Evolutionary conservation across 768 basidiomycete species (phyloP), one percentile per base, ranked within the genome.

Genomic region (Tricholoma sp.): DNA sequence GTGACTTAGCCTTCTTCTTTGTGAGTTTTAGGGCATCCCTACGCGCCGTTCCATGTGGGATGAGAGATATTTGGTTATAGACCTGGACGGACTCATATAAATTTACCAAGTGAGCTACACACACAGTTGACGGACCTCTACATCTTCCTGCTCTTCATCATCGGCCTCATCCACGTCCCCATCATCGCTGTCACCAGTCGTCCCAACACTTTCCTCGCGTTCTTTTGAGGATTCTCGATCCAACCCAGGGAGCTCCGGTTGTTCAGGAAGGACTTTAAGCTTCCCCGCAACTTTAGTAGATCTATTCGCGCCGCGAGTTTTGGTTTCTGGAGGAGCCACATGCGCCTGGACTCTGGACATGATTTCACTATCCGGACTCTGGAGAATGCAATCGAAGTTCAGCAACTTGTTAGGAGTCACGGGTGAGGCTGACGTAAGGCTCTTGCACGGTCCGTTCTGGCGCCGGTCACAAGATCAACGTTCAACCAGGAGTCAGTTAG

Each of bases 1-100:
- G 70, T 11, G 84, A 85, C 68, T 94, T 95, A 2, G 94, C 93
- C 68, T 95, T 96, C 75, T 91, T 94, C 75, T 97, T 96, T 2
- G 94, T 98, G 61, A 98, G 71, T 57, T 79, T 86, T 59, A 94
- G 72, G 2, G 95, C 95, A 74, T 98, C 95, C 57, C 92, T 80
- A 42, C 93, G 84, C 7, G 95, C 95, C 18, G 94, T 93, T 3
- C 95, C 95, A 45, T 92, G 93, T 2, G 95, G 94, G 52, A 98
- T 98, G 33, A 92, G 84, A 4, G 91, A 89, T 57, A 98, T 85
- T 74, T 96, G 94, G 62, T 92, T 91, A 69, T 95, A 95, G n/a
- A 91, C 88, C 90, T 94, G 60, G 17, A 49, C 42, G 31, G 32
- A 53, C 28, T 41, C 32, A 59, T 20, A 44, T 29, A 55, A 56